These are phyloP conservation scores for Fusarium ambrosium DNA, from an alignment of 2,329 filamentous ascomycete genomes.

Conservation along the genomic window DNA sequence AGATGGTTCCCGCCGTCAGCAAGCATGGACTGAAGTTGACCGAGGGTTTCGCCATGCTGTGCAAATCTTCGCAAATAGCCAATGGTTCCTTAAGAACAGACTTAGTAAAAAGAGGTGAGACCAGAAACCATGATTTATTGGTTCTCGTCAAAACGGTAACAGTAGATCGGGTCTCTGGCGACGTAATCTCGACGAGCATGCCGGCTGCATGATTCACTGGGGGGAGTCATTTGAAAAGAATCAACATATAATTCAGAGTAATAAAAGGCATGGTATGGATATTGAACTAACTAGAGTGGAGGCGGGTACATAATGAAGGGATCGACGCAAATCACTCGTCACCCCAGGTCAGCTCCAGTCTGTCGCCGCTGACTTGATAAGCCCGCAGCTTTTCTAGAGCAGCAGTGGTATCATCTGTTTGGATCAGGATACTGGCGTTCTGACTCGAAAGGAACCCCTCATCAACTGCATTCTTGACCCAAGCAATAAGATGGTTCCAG, in stretches of 20 bases:
- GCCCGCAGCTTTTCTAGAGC: background rate
- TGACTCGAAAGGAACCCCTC: slow-evolving; percentile 2
- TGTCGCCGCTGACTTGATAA: background rate
- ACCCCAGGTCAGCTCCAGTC: background rate
- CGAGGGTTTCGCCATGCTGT: no score
- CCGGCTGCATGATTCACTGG: background rate
- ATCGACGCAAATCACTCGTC: background rate
- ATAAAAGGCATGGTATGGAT: background rate
- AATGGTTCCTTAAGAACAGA: background rate
- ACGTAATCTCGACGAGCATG: background rate
- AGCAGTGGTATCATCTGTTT: background rate
- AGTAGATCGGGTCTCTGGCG: background rate
- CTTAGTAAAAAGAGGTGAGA: background rate
- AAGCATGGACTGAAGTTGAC: no score
- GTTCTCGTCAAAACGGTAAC: background rate
- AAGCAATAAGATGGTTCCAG: background rate
- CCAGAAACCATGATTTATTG: background rate
- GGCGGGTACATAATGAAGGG: background rate
- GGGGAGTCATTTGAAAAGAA: background rate
- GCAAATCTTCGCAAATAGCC: background rate
- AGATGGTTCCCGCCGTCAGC: no score
- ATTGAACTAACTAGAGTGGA: background rate
- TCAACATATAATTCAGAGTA: background rate
- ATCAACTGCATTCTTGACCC: slow-evolving; percentile 4
- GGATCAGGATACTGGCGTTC: slow-evolving; percentile 3